Evolutionary conservation across 1,139 yeast species (phyloP), one percentile per base, ranked within the genome.

Genomic region (Candida gigantensis): DNA sequence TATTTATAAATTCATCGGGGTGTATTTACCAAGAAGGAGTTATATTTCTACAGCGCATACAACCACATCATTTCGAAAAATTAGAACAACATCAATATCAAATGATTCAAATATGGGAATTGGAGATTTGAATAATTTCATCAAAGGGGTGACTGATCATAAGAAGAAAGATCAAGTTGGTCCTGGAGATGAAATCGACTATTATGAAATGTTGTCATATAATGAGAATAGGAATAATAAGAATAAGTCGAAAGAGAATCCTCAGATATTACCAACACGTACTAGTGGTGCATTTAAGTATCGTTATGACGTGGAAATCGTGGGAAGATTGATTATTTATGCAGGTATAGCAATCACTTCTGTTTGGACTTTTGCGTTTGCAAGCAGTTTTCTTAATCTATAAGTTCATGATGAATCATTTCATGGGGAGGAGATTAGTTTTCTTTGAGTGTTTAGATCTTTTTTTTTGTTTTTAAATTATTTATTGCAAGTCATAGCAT

Each of bases 301-400:
- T 8, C 65, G 89, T 37, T 82, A 80, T 51, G 92, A 84, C 44
- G 81, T 84, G 20, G 90, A 83, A 46, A 84, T 84, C 12, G 65
- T 85, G 30, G 87, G 92, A 9, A 69, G 90, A 50, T 58, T 85
- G 41, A 65, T 83, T 13, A 84, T 86, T 1, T 88, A 88, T 57
- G 80, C 84, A 3, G 95, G 95, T 0, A 76, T 87, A 18, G 68
- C 87, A 0, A 49, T 63, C 18, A 51, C 67, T 19, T 74, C 80
- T 0, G 52, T 71, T 8, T 63, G 76, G 67, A 74, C 74, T 7
- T 72, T 74, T 49, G 60, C 64, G 2, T 36, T 58, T 13, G 53
- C 45, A 11, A 43, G 55, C 7, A 43, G 44, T 29, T 41, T 37
- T 17, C 21, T 49, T 9, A 40, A 47, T 18, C 45, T 54, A 39